phyloP scores from a whole-genome alignment of 108 stramenopile genomes.

The Nitzschia putrida region DNA sequence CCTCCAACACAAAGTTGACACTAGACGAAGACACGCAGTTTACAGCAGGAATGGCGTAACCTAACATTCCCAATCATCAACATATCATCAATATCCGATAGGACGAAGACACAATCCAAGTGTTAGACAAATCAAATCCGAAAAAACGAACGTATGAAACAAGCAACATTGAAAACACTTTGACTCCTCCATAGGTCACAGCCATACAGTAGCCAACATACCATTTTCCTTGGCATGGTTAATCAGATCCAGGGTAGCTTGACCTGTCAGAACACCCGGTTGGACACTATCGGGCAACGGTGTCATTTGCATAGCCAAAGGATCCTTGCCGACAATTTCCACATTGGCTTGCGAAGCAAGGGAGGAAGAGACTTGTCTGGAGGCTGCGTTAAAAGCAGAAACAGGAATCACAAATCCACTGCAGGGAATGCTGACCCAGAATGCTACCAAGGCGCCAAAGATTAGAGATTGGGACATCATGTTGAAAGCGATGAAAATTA shows the following conservation, averaged over 20 bases:
- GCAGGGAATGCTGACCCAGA: not conserved
- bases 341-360: slow-evolving; percentile 29
- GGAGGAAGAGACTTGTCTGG: too few species aligned
- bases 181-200: too few species aligned
- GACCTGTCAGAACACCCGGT: slow-evolving; percentile 79
- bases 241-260: slow-evolving; percentile 76
- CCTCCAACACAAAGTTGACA: slow-evolving; percentile 91
- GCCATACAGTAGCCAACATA: slow-evolving; percentile 14
- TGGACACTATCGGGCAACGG: slow-evolving; percentile 77
- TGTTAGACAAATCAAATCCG: not conserved
- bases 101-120: too few species aligned
- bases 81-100: too few species aligned
- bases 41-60: slow-evolving; percentile 93
- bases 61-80: slow-evolving; percentile 22
- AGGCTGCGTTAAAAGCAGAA: too few species aligned
- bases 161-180: too few species aligned
- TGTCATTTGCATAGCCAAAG: slow-evolving; percentile 64
- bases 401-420: slow-evolving; percentile 36
- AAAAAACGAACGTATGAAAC: too few species aligned
- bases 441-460: not conserved
- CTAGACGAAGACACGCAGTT: slow-evolving; percentile 90
- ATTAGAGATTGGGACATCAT: not conserved
- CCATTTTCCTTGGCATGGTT: slow-evolving; percentile 77
- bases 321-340: slow-evolving; percentile 76
- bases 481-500: not conserved